Base-by-base conservation (phyloP, 2,329 filamentous ascomycete species). In the Dactylonectria estremocensis region DNA sequence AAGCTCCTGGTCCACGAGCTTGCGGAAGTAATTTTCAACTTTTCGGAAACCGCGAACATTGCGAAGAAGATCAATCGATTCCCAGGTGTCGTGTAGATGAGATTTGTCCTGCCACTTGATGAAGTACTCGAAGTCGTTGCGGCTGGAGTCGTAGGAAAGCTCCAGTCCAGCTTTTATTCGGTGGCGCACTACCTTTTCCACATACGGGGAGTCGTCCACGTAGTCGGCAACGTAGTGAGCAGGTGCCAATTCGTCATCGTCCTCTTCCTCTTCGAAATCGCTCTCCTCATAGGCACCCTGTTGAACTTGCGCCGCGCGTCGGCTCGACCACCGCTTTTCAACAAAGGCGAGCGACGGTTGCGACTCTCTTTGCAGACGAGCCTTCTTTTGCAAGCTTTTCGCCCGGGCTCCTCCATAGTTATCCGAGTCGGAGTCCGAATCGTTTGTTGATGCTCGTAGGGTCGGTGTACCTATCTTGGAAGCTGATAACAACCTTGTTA, bases 101-200 rank as follows among this genome's bases (percentile, higher is more conserved):
- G 96, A 97, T 81, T 95, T 94, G 72, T 92, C 94, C 81, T 98
- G 94, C 96, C 97, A 99, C 84, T 99, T 99, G 81, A 99, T 95
- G 81, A 92, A 89, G 74, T 87, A 99, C 77, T 98, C 94, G 75
- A 96, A 98, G 77, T 98, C 93, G 60, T 95, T 89, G 73, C 88
- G 86, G 24, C 81, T 85, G 2, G 86, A 79, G 54, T 93, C 91
- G 62, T 85, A 84, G 14, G 86, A 82, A 64, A 90, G 80, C 69
- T 89, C 89, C 53, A 88, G 82, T 16, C 88, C 93, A 37, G 94
- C 92, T 79, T 91, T 93, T 43, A 93, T 84, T 55, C 93, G 91
- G 80, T 98, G 95, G 71, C 97, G 93, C 61, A 99, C 89, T 59
- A 99, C 92, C 71, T 93, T 91, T 79, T 99, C 96, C 72, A 99